phyloP scores from a whole-genome alignment of 257 asterid species.

The Pogostemon cablin region DNA sequence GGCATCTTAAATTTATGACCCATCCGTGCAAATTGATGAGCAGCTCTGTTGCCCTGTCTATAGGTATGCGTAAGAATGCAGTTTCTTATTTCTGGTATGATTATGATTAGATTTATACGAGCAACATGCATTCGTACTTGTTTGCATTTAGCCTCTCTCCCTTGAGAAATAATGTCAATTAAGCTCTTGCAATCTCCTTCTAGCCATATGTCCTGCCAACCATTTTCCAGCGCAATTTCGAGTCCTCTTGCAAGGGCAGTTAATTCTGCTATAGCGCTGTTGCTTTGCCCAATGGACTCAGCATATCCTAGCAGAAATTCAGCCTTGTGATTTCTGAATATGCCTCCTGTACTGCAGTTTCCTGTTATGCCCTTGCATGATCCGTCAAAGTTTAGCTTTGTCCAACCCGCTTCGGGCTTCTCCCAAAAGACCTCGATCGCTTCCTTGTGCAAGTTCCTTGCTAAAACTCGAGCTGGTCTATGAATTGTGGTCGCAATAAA shows the following conservation, averaged over 20 bases:
- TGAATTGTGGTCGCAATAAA: constrained; percentile 22
- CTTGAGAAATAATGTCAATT: constrained; percentile 50
- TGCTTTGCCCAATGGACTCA: constrained; percentile 59
- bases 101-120: constrained; percentile 50
- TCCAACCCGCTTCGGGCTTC: constrained; percentile 74
- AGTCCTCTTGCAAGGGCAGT: constrained; percentile 70
- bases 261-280: constrained; percentile 69
- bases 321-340: constrained; percentile 69
- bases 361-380: constrained; percentile 75
- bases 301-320: constrained; percentile 70
- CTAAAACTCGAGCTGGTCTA: constrained; percentile 36
- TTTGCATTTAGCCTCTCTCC: constrained; percentile 44
- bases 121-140: constrained; percentile 47
- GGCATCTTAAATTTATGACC: constrained; percentile 64
- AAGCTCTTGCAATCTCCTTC: constrained; percentile 79
- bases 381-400: constrained; percentile 74
- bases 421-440: constrained; percentile 52
- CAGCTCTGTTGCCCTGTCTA: constrained; percentile 76
- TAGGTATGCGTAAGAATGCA: constrained; percentile 59
- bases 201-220: constrained; percentile 64
- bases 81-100: constrained; percentile 50
- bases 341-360: constrained; percentile 68
- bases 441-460: constrained; percentile 52
- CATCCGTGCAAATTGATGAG: constrained; percentile 70
- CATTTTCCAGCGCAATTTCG: constrained; percentile 62